Conservation (phyloP, 2,329 filamentous ascomycete species). For the Diplodia intermedia region DNA sequence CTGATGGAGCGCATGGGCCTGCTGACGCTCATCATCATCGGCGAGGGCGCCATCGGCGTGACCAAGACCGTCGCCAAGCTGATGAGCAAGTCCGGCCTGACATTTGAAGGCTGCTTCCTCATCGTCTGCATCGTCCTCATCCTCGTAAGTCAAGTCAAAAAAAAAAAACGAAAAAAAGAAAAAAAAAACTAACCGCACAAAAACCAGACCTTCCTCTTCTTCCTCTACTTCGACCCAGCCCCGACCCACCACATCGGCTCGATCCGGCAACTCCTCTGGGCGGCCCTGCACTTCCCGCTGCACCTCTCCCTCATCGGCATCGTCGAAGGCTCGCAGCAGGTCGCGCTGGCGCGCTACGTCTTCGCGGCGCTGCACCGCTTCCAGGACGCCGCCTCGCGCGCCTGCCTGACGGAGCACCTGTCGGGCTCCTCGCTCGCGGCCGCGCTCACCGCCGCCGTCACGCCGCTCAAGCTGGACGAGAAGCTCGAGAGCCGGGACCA, state of each 20-base stretch:
- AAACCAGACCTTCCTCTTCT: constrained; percentile 42
- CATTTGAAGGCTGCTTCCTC: constrained; percentile 46
- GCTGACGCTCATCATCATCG: constrained; percentile 67
- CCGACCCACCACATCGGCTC: constrained; percentile 43
- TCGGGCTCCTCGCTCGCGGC: constrained; percentile 32
- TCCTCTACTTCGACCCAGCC: constrained; percentile 46
- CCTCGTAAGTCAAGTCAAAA: no score
- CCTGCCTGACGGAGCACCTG: constrained; percentile 20
- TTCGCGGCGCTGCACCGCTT: constrained; percentile 20
- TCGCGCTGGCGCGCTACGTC: constrained; percentile 35
- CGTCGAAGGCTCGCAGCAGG: constrained; percentile 41
- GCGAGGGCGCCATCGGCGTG: constrained; percentile 66
- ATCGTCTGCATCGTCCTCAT: constrained; percentile 48
- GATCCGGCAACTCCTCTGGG: constrained; percentile 46
- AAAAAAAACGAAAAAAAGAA: no score
- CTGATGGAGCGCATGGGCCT: constrained; percentile 65
- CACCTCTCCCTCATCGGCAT: constrained; percentile 42
- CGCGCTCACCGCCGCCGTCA: constrained; percentile 32
- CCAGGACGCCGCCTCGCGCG: neutral
- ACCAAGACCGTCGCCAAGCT: constrained; percentile 54
- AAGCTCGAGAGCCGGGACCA: constrained; percentile 19
- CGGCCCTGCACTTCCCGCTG: constrained; percentile 43
- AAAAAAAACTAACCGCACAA: no score
- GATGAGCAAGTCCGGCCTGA: constrained; percentile 41
- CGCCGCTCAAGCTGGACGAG: constrained; percentile 36